These are phyloP conservation scores for Athelia sp. DNA, from an alignment of 1,284 basidiomycete genomes.

Conservation along the genomic window DNA sequence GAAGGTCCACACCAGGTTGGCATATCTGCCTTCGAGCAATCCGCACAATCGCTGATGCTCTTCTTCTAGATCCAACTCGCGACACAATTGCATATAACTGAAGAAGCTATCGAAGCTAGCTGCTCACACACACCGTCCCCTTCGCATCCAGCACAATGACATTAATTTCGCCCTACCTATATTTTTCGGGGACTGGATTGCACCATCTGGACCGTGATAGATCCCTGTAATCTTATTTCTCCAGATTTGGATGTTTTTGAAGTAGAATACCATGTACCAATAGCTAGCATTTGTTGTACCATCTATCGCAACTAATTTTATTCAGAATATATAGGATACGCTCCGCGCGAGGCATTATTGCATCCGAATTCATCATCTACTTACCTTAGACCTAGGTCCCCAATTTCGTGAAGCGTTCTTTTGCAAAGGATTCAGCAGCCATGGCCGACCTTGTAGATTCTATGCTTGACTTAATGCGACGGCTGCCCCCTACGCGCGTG, in stretches of 20 bases:
- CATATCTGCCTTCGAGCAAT: too few species aligned
- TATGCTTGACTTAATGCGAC: conserved; percentile 93
- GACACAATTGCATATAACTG: too few species aligned
- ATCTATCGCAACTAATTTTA: neutral
- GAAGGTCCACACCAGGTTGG: too few species aligned
- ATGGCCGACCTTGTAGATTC: conserved; percentile 81
- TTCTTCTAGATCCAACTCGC: too few species aligned
- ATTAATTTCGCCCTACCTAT: too few species aligned
- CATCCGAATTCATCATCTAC: neutral
- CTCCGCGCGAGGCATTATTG: too few species aligned
- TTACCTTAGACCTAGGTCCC: neutral
- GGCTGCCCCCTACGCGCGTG: conserved; percentile 89
- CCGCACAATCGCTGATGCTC: too few species aligned
- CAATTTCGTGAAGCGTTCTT: neutral
- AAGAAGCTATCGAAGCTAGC: too few species aligned
- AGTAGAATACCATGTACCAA: neutral
- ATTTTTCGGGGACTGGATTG: too few species aligned
- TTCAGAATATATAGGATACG: neutral
- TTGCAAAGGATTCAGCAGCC: conserved; percentile 7
- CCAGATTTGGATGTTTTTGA: neutral
- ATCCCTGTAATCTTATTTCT: neutral
- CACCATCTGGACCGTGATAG: too few species aligned
- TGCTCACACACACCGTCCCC: too few species aligned
- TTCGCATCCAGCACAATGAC: too few species aligned
- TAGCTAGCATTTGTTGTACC: neutral